phyloP scores from a whole-genome alignment of 306 rosid species.

The Cicer chorassanicum region DNA sequence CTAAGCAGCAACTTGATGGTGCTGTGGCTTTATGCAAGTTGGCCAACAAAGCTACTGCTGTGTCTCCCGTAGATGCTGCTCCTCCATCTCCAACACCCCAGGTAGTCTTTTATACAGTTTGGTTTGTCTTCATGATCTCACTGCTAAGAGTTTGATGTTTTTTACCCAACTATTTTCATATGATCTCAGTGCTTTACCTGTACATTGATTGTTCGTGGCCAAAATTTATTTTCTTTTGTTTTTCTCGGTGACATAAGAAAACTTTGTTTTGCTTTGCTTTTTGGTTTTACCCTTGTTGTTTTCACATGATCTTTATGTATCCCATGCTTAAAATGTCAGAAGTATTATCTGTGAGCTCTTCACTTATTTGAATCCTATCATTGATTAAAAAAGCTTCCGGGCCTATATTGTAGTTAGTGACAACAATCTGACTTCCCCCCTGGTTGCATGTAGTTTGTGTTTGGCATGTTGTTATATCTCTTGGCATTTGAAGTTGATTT shows the following conservation, averaged over 20 bases:
- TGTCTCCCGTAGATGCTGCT: constrained; percentile 94
- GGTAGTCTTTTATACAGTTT: constrained; percentile 51
- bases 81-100: constrained; percentile 99
- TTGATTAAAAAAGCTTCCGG: not conserved
- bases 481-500: constrained; percentile 15
- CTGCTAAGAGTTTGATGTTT: constrained; percentile 28
- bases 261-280: not conserved
- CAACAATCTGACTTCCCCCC: constrained; percentile 2
- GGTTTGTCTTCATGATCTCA: constrained; percentile 25
- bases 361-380: constrained; percentile 24
- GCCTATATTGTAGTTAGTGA: constrained; percentile 1
- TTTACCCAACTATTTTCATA: not conserved
- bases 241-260: constrained; percentile 1
- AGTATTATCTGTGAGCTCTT: constrained; percentile 5
- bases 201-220: constrained; percentile 17
- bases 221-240: not conserved
- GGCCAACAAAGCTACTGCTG: constrained; percentile 75
- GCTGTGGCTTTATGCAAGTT: constrained; percentile 87
- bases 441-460: not conserved
- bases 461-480: constrained; percentile 6
- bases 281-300: constrained; percentile 10
- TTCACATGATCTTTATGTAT: constrained; percentile 24
- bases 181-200: constrained; percentile 24
- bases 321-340: not conserved
- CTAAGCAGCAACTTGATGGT: constrained; percentile 92